Conservation (phyloP, 1,284 basidiomycete genomes). For the Puccinia novopanici region DNA sequence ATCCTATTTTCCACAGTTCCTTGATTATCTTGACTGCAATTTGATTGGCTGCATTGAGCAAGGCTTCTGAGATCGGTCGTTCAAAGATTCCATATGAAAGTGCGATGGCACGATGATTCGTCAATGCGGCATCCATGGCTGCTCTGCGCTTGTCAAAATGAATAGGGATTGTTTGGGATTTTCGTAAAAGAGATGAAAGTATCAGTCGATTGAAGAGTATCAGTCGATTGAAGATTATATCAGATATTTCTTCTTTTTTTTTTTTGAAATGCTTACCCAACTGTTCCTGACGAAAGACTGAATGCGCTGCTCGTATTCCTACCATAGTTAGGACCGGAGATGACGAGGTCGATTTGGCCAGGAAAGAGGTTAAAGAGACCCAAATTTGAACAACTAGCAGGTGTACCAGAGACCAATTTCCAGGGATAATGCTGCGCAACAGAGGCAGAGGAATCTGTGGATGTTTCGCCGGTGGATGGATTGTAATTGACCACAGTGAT, state of each 20-base stretch:
- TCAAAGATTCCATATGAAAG: constrained; percentile 43
- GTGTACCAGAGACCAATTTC: constrained; percentile 62
- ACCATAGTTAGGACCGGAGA: constrained; percentile 63
- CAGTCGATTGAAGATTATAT: not conserved
- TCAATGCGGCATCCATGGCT: constrained; percentile 43
- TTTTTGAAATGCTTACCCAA: constrained; percentile 29
- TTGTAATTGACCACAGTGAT: constrained; percentile 26
- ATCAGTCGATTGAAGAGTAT: too few relatives aligned
- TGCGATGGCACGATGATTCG: constrained; percentile 35
- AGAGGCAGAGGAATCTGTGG: not conserved
- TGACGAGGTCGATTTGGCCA: constrained; percentile 75
- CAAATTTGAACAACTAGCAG: constrained; percentile 85
- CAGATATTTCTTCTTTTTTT: not conserved
- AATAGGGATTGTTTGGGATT: not conserved
- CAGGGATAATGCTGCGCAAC: not conserved
- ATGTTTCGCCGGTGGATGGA: constrained; percentile 9
- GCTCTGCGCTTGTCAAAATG: constrained; percentile 31
- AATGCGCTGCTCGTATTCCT: constrained; percentile 57
- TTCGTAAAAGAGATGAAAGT: not conserved
- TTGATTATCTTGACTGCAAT: constrained; percentile 41
- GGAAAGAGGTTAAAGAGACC: constrained; percentile 83
- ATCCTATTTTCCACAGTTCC: constrained; percentile 28
- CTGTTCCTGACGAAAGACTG: constrained; percentile 54
- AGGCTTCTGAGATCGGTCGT: constrained; percentile 22
- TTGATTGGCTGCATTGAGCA: constrained; percentile 41